Evolutionary conservation across 768 basidiomycete genomes (phyloP), one percentile per base, ranked within the genome.

Genomic region (Pluteus cervinus): DNA sequence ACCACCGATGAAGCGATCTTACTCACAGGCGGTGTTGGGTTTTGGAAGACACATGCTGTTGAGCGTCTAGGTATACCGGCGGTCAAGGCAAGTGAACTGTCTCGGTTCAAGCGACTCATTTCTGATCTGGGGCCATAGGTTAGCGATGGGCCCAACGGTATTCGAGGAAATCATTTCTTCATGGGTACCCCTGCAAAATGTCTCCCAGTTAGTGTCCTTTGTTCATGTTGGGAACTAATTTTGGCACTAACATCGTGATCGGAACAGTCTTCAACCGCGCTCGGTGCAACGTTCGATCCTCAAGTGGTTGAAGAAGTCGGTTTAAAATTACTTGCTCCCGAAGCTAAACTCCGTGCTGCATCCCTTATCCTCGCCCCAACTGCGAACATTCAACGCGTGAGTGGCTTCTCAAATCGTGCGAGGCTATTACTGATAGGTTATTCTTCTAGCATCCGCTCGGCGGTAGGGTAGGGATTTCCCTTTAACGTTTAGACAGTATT

Each of bases 181-280:
- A 84, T 84, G 79, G 69, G 81, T 23, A 84, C 83, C 0, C 86
- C 84, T 7, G 82, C 86, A 7, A 86, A 87, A 57, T 82, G 79
- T 50, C 67, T 87, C 17, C 84, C 85, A 1, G 75, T 76, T 47
- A 33, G 72, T 56, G n/a, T 14, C 7, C n/a, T 31, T n/a, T 32
- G 15, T 20, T 7, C 18, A 6, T 11, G 6, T 17, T 11, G 14
- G 36, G n/a, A 16, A 10, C 4, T 35, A 15, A 5, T 36, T 9
- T 5, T n/a, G 9, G 9, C 32, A 25, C 12, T 23, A 21, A n/a
- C 14, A 17, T 10, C 15, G 24, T 10, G n/a, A n/a, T n/a, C n/a
- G n/a, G n/a, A n/a, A n/a, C 36, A 77, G 66, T 78, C 76, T 14
- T 71, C 82, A 1, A 88, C 86, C 3, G 84, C 80, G 0, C 64